phyloP scores from a whole-genome alignment of 2,329 filamentous ascomycete species.

The Clonostachys chloroleuca region DNA sequence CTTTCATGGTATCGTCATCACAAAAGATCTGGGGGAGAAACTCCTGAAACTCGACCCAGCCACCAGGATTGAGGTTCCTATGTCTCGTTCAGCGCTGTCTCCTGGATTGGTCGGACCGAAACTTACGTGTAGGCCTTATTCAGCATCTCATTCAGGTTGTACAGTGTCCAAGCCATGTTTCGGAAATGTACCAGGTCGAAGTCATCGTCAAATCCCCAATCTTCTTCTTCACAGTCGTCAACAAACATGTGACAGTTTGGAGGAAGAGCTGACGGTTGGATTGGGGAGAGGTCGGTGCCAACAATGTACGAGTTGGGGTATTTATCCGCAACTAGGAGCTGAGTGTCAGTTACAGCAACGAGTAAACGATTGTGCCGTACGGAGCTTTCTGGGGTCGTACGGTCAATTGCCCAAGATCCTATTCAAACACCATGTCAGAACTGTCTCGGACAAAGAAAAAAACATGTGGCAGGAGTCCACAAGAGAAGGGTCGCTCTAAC shows the following conservation, averaged over 20 bases:
- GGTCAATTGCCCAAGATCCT: conserved; percentile 50
- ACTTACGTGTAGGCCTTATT: conserved; percentile 24
- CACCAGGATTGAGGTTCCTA: conserved; percentile 38
- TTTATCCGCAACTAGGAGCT: conserved; percentile 35
- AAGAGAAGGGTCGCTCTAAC: conserved; percentile 14
- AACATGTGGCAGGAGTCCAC: not conserved
- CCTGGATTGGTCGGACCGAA: conserved; percentile 3
- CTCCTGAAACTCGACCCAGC: conserved; percentile 48
- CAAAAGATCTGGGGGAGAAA: conserved; percentile 31
- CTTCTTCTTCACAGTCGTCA: conserved; percentile 53
- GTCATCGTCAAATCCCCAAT: conserved; percentile 47
- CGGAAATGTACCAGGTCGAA: conserved; percentile 54
- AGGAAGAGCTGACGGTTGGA: conserved; percentile 46
- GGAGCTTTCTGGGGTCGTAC: conserved; percentile 12
- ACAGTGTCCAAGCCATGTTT: conserved; percentile 43
- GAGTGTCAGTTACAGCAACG: not conserved
- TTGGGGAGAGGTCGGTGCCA: conserved; percentile 41
- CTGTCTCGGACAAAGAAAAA: not conserved
- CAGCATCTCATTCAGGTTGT: conserved; percentile 44
- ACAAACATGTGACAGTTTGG: conserved; percentile 59
- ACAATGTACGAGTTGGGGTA: conserved; percentile 36
- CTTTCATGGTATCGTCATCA: conserved; percentile 37
- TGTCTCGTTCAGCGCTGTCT: not conserved
- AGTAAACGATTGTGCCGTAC: not conserved
- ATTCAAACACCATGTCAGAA: not conserved